Evolutionary conservation across 2,329 filamentous ascomycete genomes (phyloP).

Genomic region (Allantophomopsis lycopodina): DNA sequence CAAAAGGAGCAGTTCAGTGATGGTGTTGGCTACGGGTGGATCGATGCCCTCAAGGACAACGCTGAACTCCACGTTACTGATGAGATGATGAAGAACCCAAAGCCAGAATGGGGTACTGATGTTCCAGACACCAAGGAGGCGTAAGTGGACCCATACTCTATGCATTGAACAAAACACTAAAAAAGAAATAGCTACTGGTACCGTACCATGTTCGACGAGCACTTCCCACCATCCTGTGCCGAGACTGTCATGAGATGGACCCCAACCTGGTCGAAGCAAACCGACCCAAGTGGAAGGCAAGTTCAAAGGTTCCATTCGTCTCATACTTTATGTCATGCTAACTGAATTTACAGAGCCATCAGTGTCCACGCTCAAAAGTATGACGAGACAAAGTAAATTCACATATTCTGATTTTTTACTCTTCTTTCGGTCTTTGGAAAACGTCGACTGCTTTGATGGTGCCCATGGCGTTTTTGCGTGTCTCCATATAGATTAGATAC

Average conservation of each 20-base stretch:
- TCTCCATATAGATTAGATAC: too few relatives aligned
- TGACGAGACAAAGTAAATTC: constrained; percentile 21
- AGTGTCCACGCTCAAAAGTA: constrained; percentile 66
- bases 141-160: constrained; percentile 30
- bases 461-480: too few relatives aligned
- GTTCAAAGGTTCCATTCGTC: background rate
- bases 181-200: constrained; percentile 68
- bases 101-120: constrained; percentile 87
- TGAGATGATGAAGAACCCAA: constrained; percentile 97
- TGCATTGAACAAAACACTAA: too few relatives aligned
- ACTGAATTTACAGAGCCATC: constrained; percentile 46
- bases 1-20: constrained; percentile 99
- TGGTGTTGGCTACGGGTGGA: constrained; percentile 98
- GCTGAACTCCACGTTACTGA: constrained; percentile 83
- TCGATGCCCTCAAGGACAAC: constrained; percentile 90
- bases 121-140: constrained; percentile 95
- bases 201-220: constrained; percentile 95
- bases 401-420: too few relatives aligned
- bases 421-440: too few relatives aligned
- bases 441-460: too few relatives aligned
- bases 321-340: constrained; percentile 2
- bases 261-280: constrained; percentile 94
- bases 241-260: constrained; percentile 93
- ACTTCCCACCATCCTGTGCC: constrained; percentile 86
- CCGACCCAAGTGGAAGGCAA: constrained; percentile 68